Evolutionary conservation across 129 eudicot genomes (phyloP), one percentile per base, ranked within the genome.

Genomic region (Lonicera japonica): DNA sequence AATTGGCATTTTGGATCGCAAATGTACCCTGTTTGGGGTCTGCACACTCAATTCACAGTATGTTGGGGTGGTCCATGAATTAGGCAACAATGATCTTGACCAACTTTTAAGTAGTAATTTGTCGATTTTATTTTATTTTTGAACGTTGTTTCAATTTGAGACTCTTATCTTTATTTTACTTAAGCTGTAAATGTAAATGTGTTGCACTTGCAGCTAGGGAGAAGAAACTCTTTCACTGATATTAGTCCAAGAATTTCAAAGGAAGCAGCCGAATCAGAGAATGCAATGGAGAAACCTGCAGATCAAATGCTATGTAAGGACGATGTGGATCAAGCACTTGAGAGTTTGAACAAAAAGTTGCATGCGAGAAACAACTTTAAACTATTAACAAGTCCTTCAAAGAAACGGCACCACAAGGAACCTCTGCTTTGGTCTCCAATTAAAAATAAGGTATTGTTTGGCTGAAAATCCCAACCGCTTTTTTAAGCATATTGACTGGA

Each of bases 361-460:
- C 64, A 57, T 40, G 59, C 75, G 73, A 82, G 73, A 65, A 75
- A 66, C 56, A 77, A 79, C 21, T 24, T 57, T 29, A 43, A 13
- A 34, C 56, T 70, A 14, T 56, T 73, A 36, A 25, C 58, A 58
- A 58, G 50, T 53, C 48, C 68, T 52, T 64, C 57, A 8, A 77
- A 72, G 68, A 55, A 53, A 55, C 75, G 64, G 60, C 76, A 72
- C 20, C 57, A 25, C 29, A 67, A 50, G 77, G 58, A 25, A 63
- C 75, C 70, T 58, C 66, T 56, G 10, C 71, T 53, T 69, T 56
- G 20, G 51, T 55, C 69, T 5, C 60, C 80, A 55, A 66, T 55
- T 38, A 70, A 58, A 46, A 72, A 68, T 63, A 82, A 74, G 97
- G 92, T 86, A 86, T 41, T 52, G 21, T 34, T 56, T 55, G 19